phyloP scores from a whole-genome alignment of 2,329 filamentous ascomycete genomes.

The Elsinoe arachidis region DNA sequence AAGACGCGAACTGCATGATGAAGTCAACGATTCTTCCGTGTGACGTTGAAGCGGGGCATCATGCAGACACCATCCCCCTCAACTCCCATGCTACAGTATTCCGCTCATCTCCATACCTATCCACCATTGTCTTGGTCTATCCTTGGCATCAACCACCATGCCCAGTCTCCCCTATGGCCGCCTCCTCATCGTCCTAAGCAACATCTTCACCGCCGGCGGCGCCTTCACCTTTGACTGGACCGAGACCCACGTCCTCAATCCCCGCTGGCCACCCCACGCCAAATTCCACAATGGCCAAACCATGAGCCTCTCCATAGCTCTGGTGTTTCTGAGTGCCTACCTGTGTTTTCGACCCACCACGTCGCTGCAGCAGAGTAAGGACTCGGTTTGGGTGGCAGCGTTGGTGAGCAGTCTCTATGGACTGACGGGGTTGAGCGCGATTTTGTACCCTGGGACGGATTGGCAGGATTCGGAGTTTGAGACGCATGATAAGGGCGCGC shows the following conservation, averaged over 20 bases:
- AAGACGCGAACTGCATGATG: too few species aligned
- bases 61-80: background rate
- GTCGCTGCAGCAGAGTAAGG: background rate
- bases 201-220: background rate
- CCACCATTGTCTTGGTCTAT: background rate
- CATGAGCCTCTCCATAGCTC: constrained; percentile 38
- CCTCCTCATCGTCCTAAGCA: background rate
- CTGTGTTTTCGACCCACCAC: constrained; percentile 14
- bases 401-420: constrained; percentile 35
- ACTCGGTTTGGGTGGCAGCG: background rate
- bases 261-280: constrained; percentile 10
- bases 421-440: constrained; percentile 35
- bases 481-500: constrained; percentile 27
- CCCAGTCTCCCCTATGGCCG: background rate
- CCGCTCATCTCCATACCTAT: background rate
- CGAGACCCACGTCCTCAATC: constrained; percentile 9
- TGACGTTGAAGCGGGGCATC: background rate
- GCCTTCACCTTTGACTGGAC: constrained; percentile 10
- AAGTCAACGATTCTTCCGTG: background rate
- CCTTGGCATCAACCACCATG: background rate
- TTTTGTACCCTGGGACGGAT: constrained; percentile 39
- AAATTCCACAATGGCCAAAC: constrained; percentile 46
- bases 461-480: constrained; percentile 41
- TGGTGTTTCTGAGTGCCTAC: constrained; percentile 33
- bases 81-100: too few species aligned